Percentiles rank a stretch among this genome's conserved stretches.
Evolutionary conservation across 2,329 filamentous ascomycete genomes (phyloP).

Genomic region (Dryadomyces sulphureus): DNA sequence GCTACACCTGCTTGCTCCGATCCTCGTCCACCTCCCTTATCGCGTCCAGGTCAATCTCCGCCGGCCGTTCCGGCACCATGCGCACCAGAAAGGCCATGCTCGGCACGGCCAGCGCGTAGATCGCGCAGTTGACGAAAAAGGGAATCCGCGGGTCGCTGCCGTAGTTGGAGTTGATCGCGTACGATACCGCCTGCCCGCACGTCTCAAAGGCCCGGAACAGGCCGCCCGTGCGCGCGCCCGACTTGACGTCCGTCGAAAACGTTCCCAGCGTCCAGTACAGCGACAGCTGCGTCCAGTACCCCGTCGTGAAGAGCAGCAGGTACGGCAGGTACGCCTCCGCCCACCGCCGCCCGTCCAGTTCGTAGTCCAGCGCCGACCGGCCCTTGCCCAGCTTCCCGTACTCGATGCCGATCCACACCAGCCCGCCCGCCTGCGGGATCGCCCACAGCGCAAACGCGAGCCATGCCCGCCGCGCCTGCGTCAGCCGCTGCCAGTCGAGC

Average conservation of each 20-base stretch:
- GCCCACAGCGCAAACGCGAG: background rate
- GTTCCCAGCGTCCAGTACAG: constrained; percentile 3
- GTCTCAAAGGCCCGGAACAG: constrained; percentile 4
- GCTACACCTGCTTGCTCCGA: background rate
- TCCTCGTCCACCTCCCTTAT: background rate
- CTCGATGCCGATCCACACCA: constrained; percentile 1
- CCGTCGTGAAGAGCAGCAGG: background rate
- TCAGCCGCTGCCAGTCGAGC: background rate
- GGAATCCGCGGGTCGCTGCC: constrained; percentile 1
- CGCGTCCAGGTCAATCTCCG: constrained; percentile 1
- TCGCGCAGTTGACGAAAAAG: constrained; percentile 1
- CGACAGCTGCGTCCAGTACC: constrained; percentile 2
- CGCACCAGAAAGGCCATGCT: constrained; percentile 1
- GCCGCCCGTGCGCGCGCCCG: constrained; percentile 1
- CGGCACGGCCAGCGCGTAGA: background rate
- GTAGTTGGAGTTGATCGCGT: constrained; percentile 3
- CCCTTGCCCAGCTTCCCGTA: background rate
- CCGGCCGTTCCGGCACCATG: constrained; percentile 2
- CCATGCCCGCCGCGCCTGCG: background rate
- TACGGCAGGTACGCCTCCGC: constrained; percentile 1
- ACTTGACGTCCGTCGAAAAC: background rate
- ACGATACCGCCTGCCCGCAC: constrained; percentile 3
- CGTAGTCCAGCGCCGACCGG: background rate
- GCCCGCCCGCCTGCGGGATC: background rate
- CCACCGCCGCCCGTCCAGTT: background rate